Evolutionary conservation across 306 rosid species (phyloP), one percentile per base, ranked within the genome.

Genomic region (Phaseolus lunatus): DNA sequence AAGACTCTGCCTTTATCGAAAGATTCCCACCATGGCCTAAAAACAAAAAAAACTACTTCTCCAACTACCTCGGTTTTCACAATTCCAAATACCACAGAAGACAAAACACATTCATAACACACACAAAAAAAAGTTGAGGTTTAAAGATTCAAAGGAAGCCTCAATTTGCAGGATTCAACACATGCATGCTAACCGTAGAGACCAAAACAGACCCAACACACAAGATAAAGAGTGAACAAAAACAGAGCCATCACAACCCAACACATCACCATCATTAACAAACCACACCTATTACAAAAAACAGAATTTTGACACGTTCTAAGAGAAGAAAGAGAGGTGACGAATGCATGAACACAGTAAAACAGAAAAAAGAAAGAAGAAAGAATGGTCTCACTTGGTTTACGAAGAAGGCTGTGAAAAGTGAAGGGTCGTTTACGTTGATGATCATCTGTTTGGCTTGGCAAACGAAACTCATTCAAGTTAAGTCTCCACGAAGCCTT

Each of bases 401-500:
- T 35, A 15, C 35, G 18, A 26, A 77, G 74, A 26, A 53, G 58
- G 54, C 75, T 31, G 39, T n/a, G 12, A 14, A 77, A 26, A 41
- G 44, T 44, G 33, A 66, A 66, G 37, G 47, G n/a, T 23, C 7
- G 67, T 0, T 22, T 54, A 9, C 37, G 71, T 4, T 20, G 37
- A 63, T 26, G 39, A 49, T 33, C n/a, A 19, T 45, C 7, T 2
- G 9, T 63, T 53, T 14, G 41, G 23, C 16, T 27, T n/a, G 74
- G 81, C 26, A 77, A 23, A 6, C 12, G 63, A n/a, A 77, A 77
- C 81, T 77, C 67, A 13, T 66, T 66, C 10, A 66, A 44, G 13
- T 77, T 53, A 41, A 77, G 81, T 53, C 74, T 65, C 81, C 81
- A 61, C 2, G 37, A 5, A 7, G 11, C 43, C 5, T 39, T 50